A percentile compares a stretch with the other conserved stretches of the same genome.
Evolutionary conservation across 2,329 filamentous ascomycete species (phyloP).

Genomic region (Phaeoacremonium minimum): DNA sequence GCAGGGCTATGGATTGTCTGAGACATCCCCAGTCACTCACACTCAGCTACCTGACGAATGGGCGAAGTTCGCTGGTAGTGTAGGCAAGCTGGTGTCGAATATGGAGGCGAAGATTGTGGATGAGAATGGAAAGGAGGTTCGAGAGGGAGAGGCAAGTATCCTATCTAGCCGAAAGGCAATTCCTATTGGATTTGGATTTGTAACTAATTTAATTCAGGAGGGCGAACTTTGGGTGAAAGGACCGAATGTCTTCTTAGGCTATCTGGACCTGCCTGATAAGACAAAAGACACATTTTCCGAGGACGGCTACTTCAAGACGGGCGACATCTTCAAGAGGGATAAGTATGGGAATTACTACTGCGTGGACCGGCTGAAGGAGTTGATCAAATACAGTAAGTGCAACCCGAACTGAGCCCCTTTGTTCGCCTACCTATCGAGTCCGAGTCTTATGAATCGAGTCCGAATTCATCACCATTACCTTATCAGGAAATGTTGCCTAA

Average conservation of each 20-base stretch:
- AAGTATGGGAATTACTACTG: slow-evolving; percentile 79
- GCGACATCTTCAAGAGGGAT: slow-evolving; percentile 79
- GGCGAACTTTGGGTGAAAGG: slow-evolving; percentile 77
- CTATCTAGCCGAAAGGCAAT: slow-evolving; percentile 2
- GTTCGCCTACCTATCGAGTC: too few relatives aligned
- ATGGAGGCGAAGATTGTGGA: slow-evolving; percentile 79
- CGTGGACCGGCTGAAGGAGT: slow-evolving; percentile 76
- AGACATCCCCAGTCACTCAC: slow-evolving; percentile 78
- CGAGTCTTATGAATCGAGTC: too few relatives aligned
- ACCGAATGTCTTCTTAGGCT: slow-evolving; percentile 77
- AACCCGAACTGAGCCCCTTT: too few relatives aligned
- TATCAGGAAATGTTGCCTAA: too few relatives aligned
- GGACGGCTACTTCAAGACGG: slow-evolving; percentile 87
- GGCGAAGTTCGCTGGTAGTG: slow-evolving; percentile 70
- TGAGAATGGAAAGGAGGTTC: slow-evolving; percentile 49
- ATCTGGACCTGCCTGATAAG: slow-evolving; percentile 68
- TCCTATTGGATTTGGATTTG: too few relatives aligned
- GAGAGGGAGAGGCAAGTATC: slow-evolving; percentile 43
- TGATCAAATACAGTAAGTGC: slow-evolving; percentile 54
- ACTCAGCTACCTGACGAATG: slow-evolving; percentile 73
- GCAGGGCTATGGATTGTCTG: slow-evolving; percentile 87
- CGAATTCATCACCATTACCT: not conserved
- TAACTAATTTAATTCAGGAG: slow-evolving; percentile 44
- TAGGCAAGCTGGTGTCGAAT: slow-evolving; percentile 74
- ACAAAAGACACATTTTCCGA: slow-evolving; percentile 66